A percentile compares a stretch with the other conserved stretches of the same genome.
Evolutionary conservation across 2,329 filamentous ascomycete species (phyloP).

Genomic region (Sporothrix dimorphospora): DNA sequence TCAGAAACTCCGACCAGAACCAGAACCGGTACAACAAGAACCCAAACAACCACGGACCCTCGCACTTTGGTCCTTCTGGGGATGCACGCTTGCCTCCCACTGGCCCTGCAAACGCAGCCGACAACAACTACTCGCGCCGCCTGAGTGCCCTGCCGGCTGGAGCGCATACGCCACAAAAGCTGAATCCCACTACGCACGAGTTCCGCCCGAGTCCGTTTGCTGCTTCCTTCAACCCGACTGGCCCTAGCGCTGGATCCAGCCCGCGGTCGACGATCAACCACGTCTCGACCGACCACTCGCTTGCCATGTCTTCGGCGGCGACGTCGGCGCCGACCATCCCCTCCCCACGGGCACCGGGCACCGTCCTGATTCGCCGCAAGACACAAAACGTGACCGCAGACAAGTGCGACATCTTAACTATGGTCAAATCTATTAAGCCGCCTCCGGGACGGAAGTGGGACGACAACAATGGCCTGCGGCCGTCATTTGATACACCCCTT

Average conservation of each 20-base stretch:
- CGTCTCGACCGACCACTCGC: slow-evolving; percentile 33
- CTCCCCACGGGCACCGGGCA: slow-evolving; percentile 16
- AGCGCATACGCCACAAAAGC: slow-evolving; percentile 56
- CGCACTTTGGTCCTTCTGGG: slow-evolving; percentile 56
- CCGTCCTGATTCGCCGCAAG: slow-evolving; percentile 66
- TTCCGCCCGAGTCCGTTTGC: slow-evolving; percentile 87
- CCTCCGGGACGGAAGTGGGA: slow-evolving; percentile 64
- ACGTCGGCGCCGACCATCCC: slow-evolving; percentile 12
- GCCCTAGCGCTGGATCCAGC: slow-evolving; percentile 70
- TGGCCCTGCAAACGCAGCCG: slow-evolving; percentile 65
- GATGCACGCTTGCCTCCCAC: slow-evolving; percentile 74
- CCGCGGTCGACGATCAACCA: slow-evolving; percentile 66
- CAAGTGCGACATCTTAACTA: slow-evolving; percentile 62
- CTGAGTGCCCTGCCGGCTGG: slow-evolving; percentile 51
- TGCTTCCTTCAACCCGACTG: slow-evolving; percentile 75
- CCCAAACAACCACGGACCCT: slow-evolving; percentile 38
- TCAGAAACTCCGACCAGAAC: slow-evolving; percentile 54
- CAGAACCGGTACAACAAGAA: slow-evolving; percentile 43
- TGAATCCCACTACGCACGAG: slow-evolving; percentile 71
- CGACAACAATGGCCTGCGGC: slow-evolving; percentile 79
- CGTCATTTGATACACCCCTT: slow-evolving; percentile 80
- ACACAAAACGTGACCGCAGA: slow-evolving; percentile 71
- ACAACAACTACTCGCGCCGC: slow-evolving; percentile 58
- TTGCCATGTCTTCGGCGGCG: slow-evolving; percentile 32
- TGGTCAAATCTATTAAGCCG: slow-evolving; percentile 58